phyloP scores from a whole-genome alignment of 1,139 yeast genomes.

The Yamadazyma buinensis region DNA sequence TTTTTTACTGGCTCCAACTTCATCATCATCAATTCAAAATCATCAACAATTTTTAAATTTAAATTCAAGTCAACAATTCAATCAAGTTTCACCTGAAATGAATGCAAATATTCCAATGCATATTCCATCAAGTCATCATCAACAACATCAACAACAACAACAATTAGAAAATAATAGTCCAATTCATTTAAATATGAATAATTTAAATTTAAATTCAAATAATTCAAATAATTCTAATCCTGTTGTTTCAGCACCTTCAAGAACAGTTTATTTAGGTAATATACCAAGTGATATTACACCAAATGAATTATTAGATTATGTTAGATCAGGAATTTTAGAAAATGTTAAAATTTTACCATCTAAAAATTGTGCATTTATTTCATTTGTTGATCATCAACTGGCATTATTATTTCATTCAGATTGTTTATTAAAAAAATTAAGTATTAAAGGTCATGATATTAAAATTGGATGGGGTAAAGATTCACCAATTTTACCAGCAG shows the following conservation, averaged over 20 bases:
- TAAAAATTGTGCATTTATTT: conserved; percentile 59
- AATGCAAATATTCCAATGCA: neutral
- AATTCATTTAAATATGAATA: too few species aligned
- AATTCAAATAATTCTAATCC: neutral
- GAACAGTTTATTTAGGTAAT: conserved; percentile 90
- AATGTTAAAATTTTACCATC: conserved; percentile 55
- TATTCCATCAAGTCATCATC: neutral
- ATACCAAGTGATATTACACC: conserved; percentile 80
- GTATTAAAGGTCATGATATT: conserved; percentile 54
- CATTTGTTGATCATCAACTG: conserved; percentile 59
- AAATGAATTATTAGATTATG: conserved; percentile 81
- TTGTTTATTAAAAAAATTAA: conserved; percentile 54
- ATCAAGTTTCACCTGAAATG: neutral
- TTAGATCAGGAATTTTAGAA: conserved; percentile 88
- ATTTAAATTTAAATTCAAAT: neutral
- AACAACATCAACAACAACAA: neutral
- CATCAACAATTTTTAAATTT: neutral
- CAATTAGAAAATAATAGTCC: neutral
- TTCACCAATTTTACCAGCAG: conserved; percentile 62
- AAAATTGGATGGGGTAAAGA: conserved; percentile 71
- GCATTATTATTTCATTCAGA: conserved; percentile 61
- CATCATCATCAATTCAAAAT: neutral
- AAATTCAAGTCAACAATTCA: neutral
- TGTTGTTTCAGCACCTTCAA: conserved; percentile 52
- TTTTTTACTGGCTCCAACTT: conserved; percentile 4